phyloP scores from a whole-genome alignment of 2,329 filamentous ascomycete species.

The Clonostachys rosea region DNA sequence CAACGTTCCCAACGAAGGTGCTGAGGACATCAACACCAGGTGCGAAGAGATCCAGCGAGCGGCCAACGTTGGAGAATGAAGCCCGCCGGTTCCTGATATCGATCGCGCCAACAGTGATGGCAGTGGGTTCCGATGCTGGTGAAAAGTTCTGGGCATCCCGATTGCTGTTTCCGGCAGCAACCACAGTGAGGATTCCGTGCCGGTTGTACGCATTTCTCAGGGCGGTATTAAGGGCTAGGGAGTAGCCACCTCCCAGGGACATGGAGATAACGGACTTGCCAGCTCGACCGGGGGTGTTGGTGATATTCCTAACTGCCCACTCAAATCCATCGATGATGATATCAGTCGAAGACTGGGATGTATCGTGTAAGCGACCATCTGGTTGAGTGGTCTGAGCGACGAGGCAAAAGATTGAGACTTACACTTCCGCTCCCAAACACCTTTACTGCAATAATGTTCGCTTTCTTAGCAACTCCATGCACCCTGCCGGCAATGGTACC shows the following conservation, averaged over 20 bases:
- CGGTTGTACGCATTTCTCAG: constrained; percentile 36
- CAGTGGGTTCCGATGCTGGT: constrained; percentile 39
- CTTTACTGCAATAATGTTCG: constrained; percentile 37
- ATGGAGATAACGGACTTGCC: constrained; percentile 46
- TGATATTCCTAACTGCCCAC: constrained; percentile 39
- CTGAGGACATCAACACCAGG: constrained; percentile 41
- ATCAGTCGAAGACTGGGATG: constrained; percentile 22
- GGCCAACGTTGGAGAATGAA: constrained; percentile 45
- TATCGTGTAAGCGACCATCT: constrained; percentile 15
- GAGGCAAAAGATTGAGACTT: neutral
- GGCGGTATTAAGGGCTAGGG: constrained; percentile 42
- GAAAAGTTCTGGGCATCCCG: constrained; percentile 28
- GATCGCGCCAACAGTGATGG: constrained; percentile 49
- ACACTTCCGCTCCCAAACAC: constrained; percentile 28
- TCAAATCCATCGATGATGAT: constrained; percentile 27
- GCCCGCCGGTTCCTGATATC: constrained; percentile 29
- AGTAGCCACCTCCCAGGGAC: constrained; percentile 44
- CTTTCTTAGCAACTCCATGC: constrained; percentile 40
- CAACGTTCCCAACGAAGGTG: constrained; percentile 38
- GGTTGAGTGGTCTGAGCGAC: no score
- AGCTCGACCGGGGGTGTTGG: constrained; percentile 27
- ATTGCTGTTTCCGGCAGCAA: constrained; percentile 51
- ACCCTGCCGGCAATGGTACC: constrained; percentile 37
- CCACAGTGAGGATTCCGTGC: constrained; percentile 44
- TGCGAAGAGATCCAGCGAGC: constrained; percentile 42